Conservation (phyloP, 2,329 filamentous ascomycete genomes). For the Trichoderma pleuroti region DNA sequence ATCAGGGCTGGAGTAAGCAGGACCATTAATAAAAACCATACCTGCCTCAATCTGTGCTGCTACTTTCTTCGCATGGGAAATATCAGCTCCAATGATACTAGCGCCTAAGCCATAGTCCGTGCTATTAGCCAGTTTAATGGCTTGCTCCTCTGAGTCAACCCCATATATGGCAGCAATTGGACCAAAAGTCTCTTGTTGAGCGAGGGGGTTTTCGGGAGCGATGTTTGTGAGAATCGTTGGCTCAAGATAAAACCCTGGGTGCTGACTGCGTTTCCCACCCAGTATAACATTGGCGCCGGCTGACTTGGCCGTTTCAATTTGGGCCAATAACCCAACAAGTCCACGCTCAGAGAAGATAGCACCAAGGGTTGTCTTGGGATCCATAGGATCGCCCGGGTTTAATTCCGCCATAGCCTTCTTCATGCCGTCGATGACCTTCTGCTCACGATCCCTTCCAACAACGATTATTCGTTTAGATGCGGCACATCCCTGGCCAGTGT, state of each 20-base stretch:
- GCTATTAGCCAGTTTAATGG: background rate
- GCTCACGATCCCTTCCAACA: background rate
- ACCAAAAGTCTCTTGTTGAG: background rate
- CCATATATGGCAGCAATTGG: background rate
- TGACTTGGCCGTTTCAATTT: background rate
- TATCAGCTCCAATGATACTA: background rate
- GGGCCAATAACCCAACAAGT: background rate
- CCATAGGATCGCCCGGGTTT: background rate
- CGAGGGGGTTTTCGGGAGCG: background rate
- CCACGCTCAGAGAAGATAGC: background rate
- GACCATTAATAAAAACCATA: background rate
- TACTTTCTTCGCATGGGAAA: background rate
- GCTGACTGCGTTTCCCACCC: background rate
- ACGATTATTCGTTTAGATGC: background rate
- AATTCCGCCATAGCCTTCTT: background rate
- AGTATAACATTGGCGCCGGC: background rate
- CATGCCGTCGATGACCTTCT: background rate
- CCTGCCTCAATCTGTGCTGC: background rate
- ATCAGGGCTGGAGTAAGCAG: background rate
- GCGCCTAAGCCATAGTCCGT: background rate
- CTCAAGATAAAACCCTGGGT: background rate
- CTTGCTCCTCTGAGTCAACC: background rate
- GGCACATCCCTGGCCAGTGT: background rate
- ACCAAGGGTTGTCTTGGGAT: background rate
- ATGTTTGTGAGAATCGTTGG: background rate